phyloP scores from a whole-genome alignment of 768 basidiomycete species.

The Hortiboletus flavorubellus region DNA sequence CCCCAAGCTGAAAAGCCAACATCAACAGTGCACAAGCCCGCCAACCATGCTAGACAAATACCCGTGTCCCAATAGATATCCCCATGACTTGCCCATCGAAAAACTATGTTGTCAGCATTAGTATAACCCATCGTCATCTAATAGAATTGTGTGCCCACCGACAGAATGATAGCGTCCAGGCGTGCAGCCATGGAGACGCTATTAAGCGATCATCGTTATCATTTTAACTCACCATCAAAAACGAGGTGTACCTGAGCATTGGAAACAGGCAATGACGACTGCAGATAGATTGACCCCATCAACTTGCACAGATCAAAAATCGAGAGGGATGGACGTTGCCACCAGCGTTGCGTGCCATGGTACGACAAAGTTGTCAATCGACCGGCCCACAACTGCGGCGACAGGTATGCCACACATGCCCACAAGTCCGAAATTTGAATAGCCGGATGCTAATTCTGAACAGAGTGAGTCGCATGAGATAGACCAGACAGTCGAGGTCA shows the following conservation, averaged over 20 bases:
- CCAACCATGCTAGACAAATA: constrained; percentile 74
- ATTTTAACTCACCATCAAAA: constrained; percentile 4
- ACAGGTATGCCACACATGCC: constrained; percentile 69
- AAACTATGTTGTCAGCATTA: constrained; percentile 29
- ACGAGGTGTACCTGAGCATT: constrained; percentile 47
- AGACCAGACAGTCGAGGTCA: background rate
- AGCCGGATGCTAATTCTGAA: constrained; percentile 59
- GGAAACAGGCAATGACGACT: constrained; percentile 64
- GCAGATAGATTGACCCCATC: constrained; percentile 69
- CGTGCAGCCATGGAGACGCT: constrained; percentile 47
- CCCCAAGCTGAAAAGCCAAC: constrained; percentile 52
- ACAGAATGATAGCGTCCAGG: constrained; percentile 75
- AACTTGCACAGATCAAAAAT: constrained; percentile 61
- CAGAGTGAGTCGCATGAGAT: background rate
- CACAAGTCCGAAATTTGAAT: constrained; percentile 73
- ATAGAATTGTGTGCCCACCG: constrained; percentile 37
- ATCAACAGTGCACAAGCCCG: constrained; percentile 58
- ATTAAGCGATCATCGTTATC: constrained; percentile 3
- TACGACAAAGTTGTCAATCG: constrained; percentile 66
- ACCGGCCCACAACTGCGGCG: constrained; percentile 65
- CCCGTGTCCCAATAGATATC: constrained; percentile 66
- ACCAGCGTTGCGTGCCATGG: constrained; percentile 76
- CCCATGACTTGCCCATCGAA: constrained; percentile 85
- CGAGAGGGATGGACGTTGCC: constrained; percentile 43
- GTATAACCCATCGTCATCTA: background rate